Percentiles rank a stretch among this genome's conserved stretches.
Evolutionary conservation across 441 rosid genomes (phyloP).

Genomic region (Metrosideros polymorpha): DNA sequence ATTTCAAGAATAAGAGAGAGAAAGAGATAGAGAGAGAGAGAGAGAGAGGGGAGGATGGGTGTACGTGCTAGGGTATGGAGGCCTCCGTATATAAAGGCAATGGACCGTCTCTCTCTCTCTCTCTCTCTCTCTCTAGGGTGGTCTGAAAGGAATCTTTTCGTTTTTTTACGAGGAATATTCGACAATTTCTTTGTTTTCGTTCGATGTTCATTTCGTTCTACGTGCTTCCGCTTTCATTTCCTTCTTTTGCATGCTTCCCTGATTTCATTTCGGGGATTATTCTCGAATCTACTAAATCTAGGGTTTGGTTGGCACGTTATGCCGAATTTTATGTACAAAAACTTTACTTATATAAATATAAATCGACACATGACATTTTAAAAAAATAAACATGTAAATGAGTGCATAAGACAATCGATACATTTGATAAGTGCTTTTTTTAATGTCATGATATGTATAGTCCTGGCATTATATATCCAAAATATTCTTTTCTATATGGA

Average conservation of each 20-base stretch:
- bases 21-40: neutral
- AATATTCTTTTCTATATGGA: neutral
- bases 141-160: neutral
- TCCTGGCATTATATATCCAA: neutral
- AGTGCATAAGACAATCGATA: neutral
- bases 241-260: neutral
- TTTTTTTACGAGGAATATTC: neutral
- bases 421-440: neutral
- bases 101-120: too few species aligned
- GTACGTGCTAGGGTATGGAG: neutral
- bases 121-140: neutral
- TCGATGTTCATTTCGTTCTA: neutral
- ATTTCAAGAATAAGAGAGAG: neutral
- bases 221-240: neutral
- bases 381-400: neutral
- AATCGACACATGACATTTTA: neutral
- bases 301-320: neutral
- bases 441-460: neutral
- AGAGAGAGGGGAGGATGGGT: neutral
- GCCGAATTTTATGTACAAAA: neutral
- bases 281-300: neutral
- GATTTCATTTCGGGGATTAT: neutral
- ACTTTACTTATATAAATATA: neutral
- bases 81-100: neutral
- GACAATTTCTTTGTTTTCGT: neutral